Evolutionary conservation across 352 stramenopile genomes (phyloP), one percentile per base, ranked within the genome.

Genomic region (Phytophthora hibernalis): DNA sequence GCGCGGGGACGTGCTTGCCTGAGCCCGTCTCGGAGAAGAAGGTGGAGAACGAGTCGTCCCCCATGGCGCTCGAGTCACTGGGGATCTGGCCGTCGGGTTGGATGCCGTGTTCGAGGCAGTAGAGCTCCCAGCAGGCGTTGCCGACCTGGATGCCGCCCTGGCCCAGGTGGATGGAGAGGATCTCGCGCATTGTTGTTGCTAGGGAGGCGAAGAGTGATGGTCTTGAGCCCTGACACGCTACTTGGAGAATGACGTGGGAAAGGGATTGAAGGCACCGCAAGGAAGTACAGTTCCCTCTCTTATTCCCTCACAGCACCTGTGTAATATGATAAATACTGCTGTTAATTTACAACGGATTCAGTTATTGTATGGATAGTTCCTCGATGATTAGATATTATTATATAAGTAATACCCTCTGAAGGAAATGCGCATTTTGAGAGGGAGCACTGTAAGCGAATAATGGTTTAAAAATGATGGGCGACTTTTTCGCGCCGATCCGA

Each of bases 1-100:
- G 96, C 95, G 64, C 97, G 95, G n/a, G 97, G 97, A 99, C 97
- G 86, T 99, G 95, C 77, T 99, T 99, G 70, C 97, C 97, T 3
- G 92, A 91, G 18, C 81, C 82, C 11, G 94, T 98, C 70, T 98
- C 92, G 28, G 80, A 93, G 80, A 98, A 98, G 78, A 98, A 98
- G 49, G 97, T 99, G 90, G 98, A 98, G 89, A 99, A 99, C 44
- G 96, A 93, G 68, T 99, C 97, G 69, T 99, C 96, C 84, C 69
- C 72, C 49, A 72, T 69, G 45, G 77, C n/a, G n/a, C n/a, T 68
- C 57, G 61, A 65, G 76, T 83, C 75, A 40, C 61, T 71, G 33
- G 75, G 73, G 55, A 84, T 98, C 69, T 97, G 81, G 44, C 95
- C 95, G 78, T 98, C 90, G 5, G 92, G 89, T 66, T 93, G 81